Conservation (phyloP, 2,329 filamentous ascomycete species). For the Bipolaris bicolor region DNA sequence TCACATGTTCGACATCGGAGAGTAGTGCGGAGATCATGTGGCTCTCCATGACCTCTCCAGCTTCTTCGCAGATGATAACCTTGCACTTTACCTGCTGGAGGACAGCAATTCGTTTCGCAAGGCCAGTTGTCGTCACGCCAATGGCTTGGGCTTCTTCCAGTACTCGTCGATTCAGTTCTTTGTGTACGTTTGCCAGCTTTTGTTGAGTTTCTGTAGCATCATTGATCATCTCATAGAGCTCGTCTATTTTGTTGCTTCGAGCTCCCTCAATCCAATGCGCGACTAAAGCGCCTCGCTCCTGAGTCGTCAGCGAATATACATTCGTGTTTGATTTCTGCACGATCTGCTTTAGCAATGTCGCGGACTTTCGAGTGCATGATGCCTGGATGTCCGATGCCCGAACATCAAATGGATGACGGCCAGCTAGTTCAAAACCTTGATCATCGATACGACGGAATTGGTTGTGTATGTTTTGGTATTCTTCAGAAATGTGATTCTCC, state of each 20-base stretch:
- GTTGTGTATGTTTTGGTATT: slow-evolving; percentile 23
- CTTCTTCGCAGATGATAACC: slow-evolving; percentile 70
- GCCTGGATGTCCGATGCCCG: slow-evolving; percentile 16
- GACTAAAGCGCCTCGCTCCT: slow-evolving; percentile 21
- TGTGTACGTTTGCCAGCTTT: slow-evolving; percentile 30
- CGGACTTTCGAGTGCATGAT: not conserved
- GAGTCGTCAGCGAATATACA: slow-evolving; percentile 16
- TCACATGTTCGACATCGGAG: slow-evolving; percentile 65
- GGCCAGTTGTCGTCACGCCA: slow-evolving; percentile 65
- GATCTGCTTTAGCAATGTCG: not conserved
- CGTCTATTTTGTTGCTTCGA: slow-evolving; percentile 13
- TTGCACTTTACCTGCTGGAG: slow-evolving; percentile 60
- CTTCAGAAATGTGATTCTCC: slow-evolving; percentile 15
- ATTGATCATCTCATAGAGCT: slow-evolving; percentile 23
- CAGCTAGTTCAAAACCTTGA: slow-evolving; percentile 25
- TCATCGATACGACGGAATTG: slow-evolving; percentile 28
- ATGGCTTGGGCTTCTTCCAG: slow-evolving; percentile 58
- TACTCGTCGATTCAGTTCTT: slow-evolving; percentile 51
- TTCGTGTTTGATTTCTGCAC: slow-evolving; percentile 14
- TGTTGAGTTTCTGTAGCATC: slow-evolving; percentile 14
- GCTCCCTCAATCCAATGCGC: slow-evolving; percentile 25
- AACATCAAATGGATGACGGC: slow-evolving; percentile 33
- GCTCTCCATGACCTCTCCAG: slow-evolving; percentile 70
- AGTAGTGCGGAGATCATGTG: slow-evolving; percentile 66
- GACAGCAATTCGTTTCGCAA: slow-evolving; percentile 61